Percentiles rank a stretch among this genome's conserved stretches.
These are phyloP conservation scores for Taxillus chinensis DNA, from an alignment of 164 flowering plant genomes.

Conservation along the genomic window DNA sequence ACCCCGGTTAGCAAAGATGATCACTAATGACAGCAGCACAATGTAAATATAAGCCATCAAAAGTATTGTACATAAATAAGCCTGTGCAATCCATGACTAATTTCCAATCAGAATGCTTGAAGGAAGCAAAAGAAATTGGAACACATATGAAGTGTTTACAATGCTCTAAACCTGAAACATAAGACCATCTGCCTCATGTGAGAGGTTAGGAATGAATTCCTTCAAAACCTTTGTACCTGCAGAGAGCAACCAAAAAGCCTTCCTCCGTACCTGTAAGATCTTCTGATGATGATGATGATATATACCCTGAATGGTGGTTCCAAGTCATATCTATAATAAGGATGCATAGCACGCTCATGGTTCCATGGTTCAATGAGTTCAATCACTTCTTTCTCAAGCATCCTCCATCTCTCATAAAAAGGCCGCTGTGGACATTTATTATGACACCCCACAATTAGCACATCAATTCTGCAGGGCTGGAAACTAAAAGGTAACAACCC, in stretches of 20 bases:
- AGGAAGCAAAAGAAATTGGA: neutral
- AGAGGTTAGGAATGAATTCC: conserved; percentile 85
- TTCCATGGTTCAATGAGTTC: conserved; percentile 91
- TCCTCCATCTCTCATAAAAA: conserved; percentile 88
- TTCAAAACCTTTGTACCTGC: conserved; percentile 67
- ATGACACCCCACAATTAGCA: neutral
- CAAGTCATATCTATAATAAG: conserved; percentile 79
- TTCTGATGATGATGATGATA: neutral
- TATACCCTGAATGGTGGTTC: conserved; percentile 96
- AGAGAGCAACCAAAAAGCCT: conserved; percentile 91
- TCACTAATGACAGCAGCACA: conserved; percentile 1
- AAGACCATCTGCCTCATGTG: conserved; percentile 99
- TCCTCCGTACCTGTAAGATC: conserved; percentile 69
- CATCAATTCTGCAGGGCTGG: neutral
- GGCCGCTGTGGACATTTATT: conserved; percentile 50
- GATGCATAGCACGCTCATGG: conserved; percentile 58
- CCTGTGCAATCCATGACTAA: neutral
- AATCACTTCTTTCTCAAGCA: conserved; percentile 95
- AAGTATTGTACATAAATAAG: no score
- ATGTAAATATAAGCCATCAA: neutral
- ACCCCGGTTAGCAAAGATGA: conserved; percentile 41
- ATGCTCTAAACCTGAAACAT: conserved; percentile 71
- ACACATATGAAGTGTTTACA: neutral
- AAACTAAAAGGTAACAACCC: no score
- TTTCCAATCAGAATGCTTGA: no score